Base-by-base conservation (phyloP, 2,329 filamentous ascomycete species). In the Ustilaginoidea virens region DNA sequence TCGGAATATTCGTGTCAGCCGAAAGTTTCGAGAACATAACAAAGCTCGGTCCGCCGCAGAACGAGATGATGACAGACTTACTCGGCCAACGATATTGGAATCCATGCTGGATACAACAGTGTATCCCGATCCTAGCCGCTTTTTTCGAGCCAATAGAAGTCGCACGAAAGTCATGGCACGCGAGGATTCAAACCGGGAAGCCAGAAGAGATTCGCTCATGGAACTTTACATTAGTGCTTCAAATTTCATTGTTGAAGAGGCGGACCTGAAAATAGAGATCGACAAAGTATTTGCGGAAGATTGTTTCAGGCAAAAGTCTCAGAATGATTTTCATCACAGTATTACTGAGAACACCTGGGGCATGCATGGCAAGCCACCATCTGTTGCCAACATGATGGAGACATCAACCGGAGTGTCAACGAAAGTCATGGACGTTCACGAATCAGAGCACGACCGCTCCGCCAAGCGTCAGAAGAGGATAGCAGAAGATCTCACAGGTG, bases 221-320 rank as follows among this genome's bases (percentile, higher is more conserved):
- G 74, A 81, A 33, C 67, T 98, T 9, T 98, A 98, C 56, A 80
- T 90, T 58, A 80, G 85, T 42, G 85, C 90, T 5, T 70, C 79
- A 16, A 61, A 71, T 22, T 98, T 96, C 56, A 94, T 98, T 47
- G 75, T 83, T 12, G 75, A 68, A 15, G 85, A 92, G 49, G 58
- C 66, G 28, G 77, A 92, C 49, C 67, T 98, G 19, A 68, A 80
- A 41, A 61, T 62, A 11, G 68, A 74, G 39, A 75, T 94, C 32
- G 78, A 92, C 14, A 57, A 64, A 37, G 63, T 77, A n/a, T 98
- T 94, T 55, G 66, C 71, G 11, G 70, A 74, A 16, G 63, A 70
- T 36, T 60, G 60, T 52, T 70, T 66, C 48, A 49, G 44, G 32
- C 50, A 51, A 36, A 42, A 54, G 49, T 46, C 45, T 29, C 37